Percentiles rank a stretch among this genome's conserved stretches.
Conservation (phyloP, 768 basidiomycete species). For the Russula brevipes region DNA sequence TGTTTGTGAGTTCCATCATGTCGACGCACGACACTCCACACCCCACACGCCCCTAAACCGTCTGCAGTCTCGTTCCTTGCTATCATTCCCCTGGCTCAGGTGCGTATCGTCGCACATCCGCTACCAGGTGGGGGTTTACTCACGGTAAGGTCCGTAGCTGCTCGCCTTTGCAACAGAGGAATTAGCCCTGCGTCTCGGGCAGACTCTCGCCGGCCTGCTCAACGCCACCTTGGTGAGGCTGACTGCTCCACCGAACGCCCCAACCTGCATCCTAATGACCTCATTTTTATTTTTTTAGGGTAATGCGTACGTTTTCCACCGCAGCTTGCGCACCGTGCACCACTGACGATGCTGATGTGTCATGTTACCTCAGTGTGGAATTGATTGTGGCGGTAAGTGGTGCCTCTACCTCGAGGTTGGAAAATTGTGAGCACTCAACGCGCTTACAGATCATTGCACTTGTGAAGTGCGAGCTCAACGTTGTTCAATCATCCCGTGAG, state of each 20-base stretch:
- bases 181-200: conserved; percentile 72
- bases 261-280: background rate
- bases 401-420: background rate
- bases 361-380: conserved; percentile 33
- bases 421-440: conserved; percentile 15
- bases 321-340: background rate
- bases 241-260: background rate
- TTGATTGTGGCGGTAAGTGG: conserved; percentile 39
- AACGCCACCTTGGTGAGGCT: conserved; percentile 71
- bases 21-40: background rate
- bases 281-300: conserved; percentile 22
- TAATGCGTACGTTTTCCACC: conserved; percentile 28
- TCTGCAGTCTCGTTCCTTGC: conserved; percentile 65
- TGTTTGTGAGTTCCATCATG: conserved; percentile 48
- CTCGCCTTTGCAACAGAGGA: conserved; percentile 86
- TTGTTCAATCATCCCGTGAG: conserved; percentile 45
- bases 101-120: conserved; percentile 26
- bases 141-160: conserved; percentile 39
- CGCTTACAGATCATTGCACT: conserved; percentile 42
- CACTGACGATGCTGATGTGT: background rate
- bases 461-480: conserved; percentile 39
- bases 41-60: background rate
- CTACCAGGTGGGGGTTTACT: background rate
- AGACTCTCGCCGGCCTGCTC: conserved; percentile 75
- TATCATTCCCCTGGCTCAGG: conserved; percentile 82